A percentile compares a stretch with the other conserved stretches of the same genome.
Evolutionary conservation across 371 early-diverging fungal species (phyloP).

Genomic region (Syncephalastrum contaminatum): DNA sequence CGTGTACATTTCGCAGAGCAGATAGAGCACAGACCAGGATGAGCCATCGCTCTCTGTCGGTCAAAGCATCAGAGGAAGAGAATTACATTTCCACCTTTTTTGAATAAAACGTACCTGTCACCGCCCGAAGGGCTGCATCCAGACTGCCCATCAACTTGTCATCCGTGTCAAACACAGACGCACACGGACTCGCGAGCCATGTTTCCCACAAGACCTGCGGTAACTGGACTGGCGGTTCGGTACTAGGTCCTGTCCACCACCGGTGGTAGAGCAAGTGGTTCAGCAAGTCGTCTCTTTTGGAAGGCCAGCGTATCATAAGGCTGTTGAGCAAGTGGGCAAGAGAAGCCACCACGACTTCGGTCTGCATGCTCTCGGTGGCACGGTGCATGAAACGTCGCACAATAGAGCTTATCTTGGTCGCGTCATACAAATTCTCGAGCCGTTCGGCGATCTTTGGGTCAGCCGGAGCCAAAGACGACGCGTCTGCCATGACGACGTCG

Average conservation of each 20-base stretch:
- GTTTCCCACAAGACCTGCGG: conserved; percentile 31
- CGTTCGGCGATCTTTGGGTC: conserved; percentile 47
- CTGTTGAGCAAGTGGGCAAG: conserved; percentile 53
- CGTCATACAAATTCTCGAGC: conserved; percentile 47
- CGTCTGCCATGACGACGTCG: conserved; percentile 20
- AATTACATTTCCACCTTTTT: background rate
- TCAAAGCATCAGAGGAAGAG: background rate
- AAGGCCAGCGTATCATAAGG: conserved; percentile 61
- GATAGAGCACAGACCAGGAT: conserved; percentile 56
- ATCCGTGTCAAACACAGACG: conserved; percentile 19
- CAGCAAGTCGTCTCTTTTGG: conserved; percentile 53
- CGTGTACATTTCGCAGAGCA: conserved; percentile 74
- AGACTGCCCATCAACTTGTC: conserved; percentile 11
- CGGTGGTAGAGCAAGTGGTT: conserved; percentile 53
- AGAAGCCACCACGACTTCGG: conserved; percentile 18
- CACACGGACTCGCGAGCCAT: conserved; percentile 21
- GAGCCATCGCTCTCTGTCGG: background rate
- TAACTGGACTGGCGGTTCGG: conserved; percentile 9
- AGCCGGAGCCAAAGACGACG: conserved; percentile 8
- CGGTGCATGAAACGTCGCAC: conserved; percentile 34
- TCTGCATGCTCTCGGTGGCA: conserved; percentile 1
- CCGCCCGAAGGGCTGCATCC: background rate
- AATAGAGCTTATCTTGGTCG: conserved; percentile 43
- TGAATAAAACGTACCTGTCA: conserved; percentile 13
- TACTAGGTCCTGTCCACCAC: conserved; percentile 11